Evolutionary conservation across 768 basidiomycete species (phyloP).

Genomic region (Paxillus involutus): DNA sequence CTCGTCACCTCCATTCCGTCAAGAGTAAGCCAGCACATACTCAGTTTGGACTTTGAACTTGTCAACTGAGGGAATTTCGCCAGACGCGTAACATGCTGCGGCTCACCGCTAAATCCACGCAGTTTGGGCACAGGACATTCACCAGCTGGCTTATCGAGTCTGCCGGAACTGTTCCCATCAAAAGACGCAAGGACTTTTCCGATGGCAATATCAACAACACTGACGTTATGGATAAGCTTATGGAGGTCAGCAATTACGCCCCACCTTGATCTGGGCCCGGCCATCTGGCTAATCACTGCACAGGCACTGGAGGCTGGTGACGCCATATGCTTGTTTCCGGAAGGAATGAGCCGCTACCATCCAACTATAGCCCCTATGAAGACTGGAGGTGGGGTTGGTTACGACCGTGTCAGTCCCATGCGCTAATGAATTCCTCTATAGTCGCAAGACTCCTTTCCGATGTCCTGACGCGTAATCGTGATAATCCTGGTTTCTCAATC

Average conservation of each 20-base stretch:
- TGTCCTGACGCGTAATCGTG: slow-evolving; percentile 64
- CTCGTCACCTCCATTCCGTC: slow-evolving; percentile 74
- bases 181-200: slow-evolving; percentile 67
- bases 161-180: slow-evolving; percentile 83
- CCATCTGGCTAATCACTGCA: slow-evolving; percentile 9
- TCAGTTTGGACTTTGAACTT: slow-evolving; percentile 1
- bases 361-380: slow-evolving; percentile 86
- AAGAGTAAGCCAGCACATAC: slow-evolving; percentile 41
- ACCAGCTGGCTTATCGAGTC: slow-evolving; percentile 90
- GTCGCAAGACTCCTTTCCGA: slow-evolving; percentile 83
- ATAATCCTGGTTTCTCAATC: slow-evolving; percentile 70
- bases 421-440: slow-evolving; percentile 25
- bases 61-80: slow-evolving; percentile 1
- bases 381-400: slow-evolving; percentile 65
- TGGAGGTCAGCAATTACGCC: slow-evolving; percentile 46
- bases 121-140: slow-evolving; percentile 81
- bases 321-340: slow-evolving; percentile 82
- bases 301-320: slow-evolving; percentile 77
- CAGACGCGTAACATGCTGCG: slow-evolving; percentile 79
- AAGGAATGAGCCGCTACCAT: slow-evolving; percentile 83
- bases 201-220: slow-evolving; percentile 64
- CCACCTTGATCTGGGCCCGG: neutral
- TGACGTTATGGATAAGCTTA: slow-evolving; percentile 64
- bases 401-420: neutral
- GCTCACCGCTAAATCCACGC: slow-evolving; percentile 85